Evolutionary conservation across 176 grass and related monocot genomes (phyloP).

Genomic region (Musa troglodytarum): DNA sequence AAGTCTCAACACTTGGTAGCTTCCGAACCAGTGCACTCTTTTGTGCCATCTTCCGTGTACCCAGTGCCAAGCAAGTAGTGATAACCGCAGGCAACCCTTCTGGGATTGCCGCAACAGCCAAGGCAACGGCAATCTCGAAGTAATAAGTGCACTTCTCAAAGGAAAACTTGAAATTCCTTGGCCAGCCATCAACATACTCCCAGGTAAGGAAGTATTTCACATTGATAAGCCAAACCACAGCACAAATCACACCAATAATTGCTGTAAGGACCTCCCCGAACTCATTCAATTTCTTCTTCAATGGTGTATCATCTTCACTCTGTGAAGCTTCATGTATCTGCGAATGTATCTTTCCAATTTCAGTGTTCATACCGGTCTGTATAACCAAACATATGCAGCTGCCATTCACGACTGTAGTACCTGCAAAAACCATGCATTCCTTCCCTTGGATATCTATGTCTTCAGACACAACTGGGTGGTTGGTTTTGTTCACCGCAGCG

Average conservation of each 20-base stretch:
- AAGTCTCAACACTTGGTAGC: constrained; percentile 22
- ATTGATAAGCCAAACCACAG: constrained; percentile 23
- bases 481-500: constrained; percentile 73
- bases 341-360: constrained; percentile 20
- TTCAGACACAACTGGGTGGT: constrained; percentile 27
- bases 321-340: constrained; percentile 22
- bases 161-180: constrained; percentile 17
- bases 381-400: constrained; percentile 69
- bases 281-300: constrained; percentile 23
- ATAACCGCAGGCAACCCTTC: constrained; percentile 16
- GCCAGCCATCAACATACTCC: constrained; percentile 20
- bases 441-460: constrained; percentile 92
- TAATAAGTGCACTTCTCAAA: constrained; percentile 26
- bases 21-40: constrained; percentile 19
- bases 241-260: constrained; percentile 19
- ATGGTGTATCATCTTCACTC: constrained; percentile 19
- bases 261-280: constrained; percentile 17
- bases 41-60: constrained; percentile 21
- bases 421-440: constrained; percentile 83
- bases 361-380: constrained; percentile 69
- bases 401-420: constrained; percentile 87
- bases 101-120: constrained; percentile 22
- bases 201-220: constrained; percentile 19
- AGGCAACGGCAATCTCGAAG: constrained; percentile 22
- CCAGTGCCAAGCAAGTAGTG: constrained; percentile 19